Conservation (phyloP, 106 monocot species). For the Phalaenopsis equestris region DNA sequence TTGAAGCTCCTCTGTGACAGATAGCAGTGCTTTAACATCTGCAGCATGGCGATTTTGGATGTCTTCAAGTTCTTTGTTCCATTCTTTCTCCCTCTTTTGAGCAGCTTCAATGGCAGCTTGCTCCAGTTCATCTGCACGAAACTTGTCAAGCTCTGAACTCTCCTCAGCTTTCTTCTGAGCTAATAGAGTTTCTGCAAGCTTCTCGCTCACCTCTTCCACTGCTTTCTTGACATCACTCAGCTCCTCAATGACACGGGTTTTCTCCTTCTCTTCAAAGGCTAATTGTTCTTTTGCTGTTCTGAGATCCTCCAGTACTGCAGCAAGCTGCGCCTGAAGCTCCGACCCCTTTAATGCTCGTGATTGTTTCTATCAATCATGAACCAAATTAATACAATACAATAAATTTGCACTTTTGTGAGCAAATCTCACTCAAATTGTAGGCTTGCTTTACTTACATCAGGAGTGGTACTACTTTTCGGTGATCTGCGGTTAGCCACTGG, state of each 20-base stretch:
- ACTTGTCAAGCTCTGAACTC: slow-evolving; percentile 60
- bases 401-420: neutral
- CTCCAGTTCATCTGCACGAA: slow-evolving; percentile 74
- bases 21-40: slow-evolving; percentile 38
- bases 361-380: slow-evolving; percentile 21
- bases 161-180: slow-evolving; percentile 67
- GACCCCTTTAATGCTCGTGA: slow-evolving; percentile 20
- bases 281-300: slow-evolving; percentile 70
- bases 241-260: slow-evolving; percentile 38
- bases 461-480: slow-evolving; percentile 14
- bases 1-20: slow-evolving; percentile 49
- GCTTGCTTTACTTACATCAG: slow-evolving; percentile 28
- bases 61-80: slow-evolving; percentile 53
- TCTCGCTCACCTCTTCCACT: slow-evolving; percentile 46
- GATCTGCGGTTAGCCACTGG: slow-evolving; percentile 15
- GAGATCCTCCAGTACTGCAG: slow-evolving; percentile 44
- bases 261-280: slow-evolving; percentile 43
- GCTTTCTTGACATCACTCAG: slow-evolving; percentile 43
- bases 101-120: slow-evolving; percentile 51
- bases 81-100: slow-evolving; percentile 44
- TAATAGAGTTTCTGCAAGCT: slow-evolving; percentile 61
- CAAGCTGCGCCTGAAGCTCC: slow-evolving; percentile 39
- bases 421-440: neutral
- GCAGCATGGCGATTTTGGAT: slow-evolving; percentile 32
- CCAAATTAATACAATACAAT: neutral